Evolutionary conservation across 768 basidiomycete species (phyloP).

Genomic region (Termitomyces sp.): DNA sequence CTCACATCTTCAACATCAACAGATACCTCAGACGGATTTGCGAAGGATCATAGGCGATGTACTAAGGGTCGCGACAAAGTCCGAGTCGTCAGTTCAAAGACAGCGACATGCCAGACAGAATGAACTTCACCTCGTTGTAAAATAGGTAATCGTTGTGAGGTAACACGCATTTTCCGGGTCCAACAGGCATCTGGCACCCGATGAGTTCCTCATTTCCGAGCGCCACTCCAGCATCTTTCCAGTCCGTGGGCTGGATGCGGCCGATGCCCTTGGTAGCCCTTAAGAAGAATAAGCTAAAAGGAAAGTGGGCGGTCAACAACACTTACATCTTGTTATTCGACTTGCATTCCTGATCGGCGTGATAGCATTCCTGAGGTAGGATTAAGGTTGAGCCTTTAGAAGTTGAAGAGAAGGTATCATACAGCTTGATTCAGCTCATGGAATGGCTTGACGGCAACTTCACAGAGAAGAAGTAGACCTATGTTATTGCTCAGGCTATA

Average conservation of each 20-base stretch:
- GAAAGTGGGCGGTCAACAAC: not conserved
- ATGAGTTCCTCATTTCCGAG: slow-evolving; percentile 44
- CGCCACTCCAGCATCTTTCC: slow-evolving; percentile 57
- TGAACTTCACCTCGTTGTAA: slow-evolving; percentile 53
- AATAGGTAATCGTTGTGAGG: slow-evolving; percentile 30
- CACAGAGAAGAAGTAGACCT: slow-evolving; percentile 58
- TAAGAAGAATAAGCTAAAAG: slow-evolving; percentile 15
- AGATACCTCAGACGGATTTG: slow-evolving; percentile 59
- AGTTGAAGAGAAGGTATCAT: slow-evolving; percentile 8
- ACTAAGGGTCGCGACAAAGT: slow-evolving; percentile 34
- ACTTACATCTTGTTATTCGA: slow-evolving; percentile 33
- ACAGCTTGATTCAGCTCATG: slow-evolving; percentile 41
- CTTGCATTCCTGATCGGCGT: slow-evolving; percentile 49
- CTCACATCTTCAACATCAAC: slow-evolving; percentile 50
- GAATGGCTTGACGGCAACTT: slow-evolving; percentile 56
- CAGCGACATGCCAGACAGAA: not conserved
- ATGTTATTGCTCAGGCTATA: slow-evolving; percentile 45
- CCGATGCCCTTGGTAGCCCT: slow-evolving; percentile 57
- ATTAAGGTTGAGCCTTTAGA: not conserved
- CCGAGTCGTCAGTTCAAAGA: not conserved
- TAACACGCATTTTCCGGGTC: slow-evolving; percentile 31
- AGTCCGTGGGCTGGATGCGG: slow-evolving; percentile 44
- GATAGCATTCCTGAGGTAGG: slow-evolving; percentile 30
- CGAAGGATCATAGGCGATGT: slow-evolving; percentile 56
- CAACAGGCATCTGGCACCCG: slow-evolving; percentile 62